Percentiles rank a stretch among this genome's conserved stretches.
Evolutionary conservation across 306 rosid genomes (phyloP).

Genomic region (Vigna unguiculata): DNA sequence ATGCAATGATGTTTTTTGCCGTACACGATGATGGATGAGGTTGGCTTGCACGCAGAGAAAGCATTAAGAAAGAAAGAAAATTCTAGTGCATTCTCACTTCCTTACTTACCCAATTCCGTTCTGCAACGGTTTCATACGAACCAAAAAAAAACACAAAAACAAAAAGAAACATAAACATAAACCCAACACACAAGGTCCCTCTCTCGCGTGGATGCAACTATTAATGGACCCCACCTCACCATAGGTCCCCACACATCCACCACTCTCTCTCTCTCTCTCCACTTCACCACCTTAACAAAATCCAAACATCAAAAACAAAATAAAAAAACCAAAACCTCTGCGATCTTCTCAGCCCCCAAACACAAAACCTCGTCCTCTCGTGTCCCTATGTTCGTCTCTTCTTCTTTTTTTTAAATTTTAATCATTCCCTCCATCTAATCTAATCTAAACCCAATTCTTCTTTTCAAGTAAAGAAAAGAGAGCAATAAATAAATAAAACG

Average conservation of each 20-base stretch:
- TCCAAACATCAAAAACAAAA: background rate
- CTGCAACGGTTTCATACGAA: conserved; percentile 65
- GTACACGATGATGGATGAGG: conserved; percentile 64
- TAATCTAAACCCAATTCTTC: too few species aligned
- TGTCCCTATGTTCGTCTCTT: conserved; percentile 32
- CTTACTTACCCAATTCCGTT: conserved; percentile 23
- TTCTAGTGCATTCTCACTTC: conserved; percentile 43
- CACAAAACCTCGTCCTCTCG: conserved; percentile 47
- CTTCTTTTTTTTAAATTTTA: background rate
- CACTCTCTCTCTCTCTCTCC: background rate
- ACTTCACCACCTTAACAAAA: background rate
- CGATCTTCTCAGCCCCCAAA: conserved; percentile 47
- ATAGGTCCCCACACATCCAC: conserved; percentile 47
- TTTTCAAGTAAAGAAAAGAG: too few species aligned
- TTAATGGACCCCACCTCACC: conserved; percentile 52
- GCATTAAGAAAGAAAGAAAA: conserved; percentile 44
- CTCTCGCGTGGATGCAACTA: conserved; percentile 79
- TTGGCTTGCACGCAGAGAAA: conserved; percentile 76
- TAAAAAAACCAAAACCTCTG: background rate
- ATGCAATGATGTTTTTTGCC: conserved; percentile 52
- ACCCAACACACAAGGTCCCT: conserved; percentile 52
- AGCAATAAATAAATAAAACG: too few species aligned
- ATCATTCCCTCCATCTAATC: background rate
- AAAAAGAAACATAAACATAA: background rate
- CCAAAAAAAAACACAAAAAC: conserved; percentile 22